phyloP scores from a whole-genome alignment of 1,139 yeast species.

The Kurtzmaniella quercitrusa region DNA sequence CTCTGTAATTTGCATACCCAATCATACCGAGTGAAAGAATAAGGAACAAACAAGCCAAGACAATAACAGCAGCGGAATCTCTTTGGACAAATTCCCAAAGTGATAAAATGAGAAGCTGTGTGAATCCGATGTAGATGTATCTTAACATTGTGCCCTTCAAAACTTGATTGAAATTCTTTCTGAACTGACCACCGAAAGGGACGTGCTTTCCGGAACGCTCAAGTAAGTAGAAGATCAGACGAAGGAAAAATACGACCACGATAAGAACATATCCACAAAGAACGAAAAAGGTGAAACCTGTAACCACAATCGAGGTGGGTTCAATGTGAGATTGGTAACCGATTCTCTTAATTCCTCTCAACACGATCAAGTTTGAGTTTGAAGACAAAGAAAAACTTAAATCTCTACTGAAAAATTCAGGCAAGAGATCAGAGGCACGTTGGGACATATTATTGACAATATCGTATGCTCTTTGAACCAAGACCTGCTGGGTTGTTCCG shows the following conservation, averaged over 20 bases:
- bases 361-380: slow-evolving; percentile 48
- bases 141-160: slow-evolving; percentile 67
- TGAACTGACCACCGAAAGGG: slow-evolving; percentile 45
- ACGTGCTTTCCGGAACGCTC: slow-evolving; percentile 42
- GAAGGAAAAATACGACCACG: slow-evolving; percentile 48
- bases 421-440: slow-evolving; percentile 3
- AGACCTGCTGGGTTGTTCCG: slow-evolving; percentile 53
- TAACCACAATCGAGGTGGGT: slow-evolving; percentile 66
- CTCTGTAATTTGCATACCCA: slow-evolving; percentile 58
- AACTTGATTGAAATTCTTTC: slow-evolving; percentile 50
- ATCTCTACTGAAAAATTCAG: slow-evolving; percentile 16
- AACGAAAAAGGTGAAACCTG: slow-evolving; percentile 73
- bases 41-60: slow-evolving; percentile 62
- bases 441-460: slow-evolving; percentile 20
- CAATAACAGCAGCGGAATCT: slow-evolving; percentile 75
- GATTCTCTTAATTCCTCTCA: slow-evolving; percentile 73
- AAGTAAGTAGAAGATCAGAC: slow-evolving; percentile 47
- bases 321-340: slow-evolving; percentile 68
- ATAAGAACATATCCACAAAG: slow-evolving; percentile 55
- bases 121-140: slow-evolving; percentile 71
- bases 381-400: slow-evolving; percentile 32
- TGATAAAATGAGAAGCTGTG: slow-evolving; percentile 65
- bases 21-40: slow-evolving; percentile 52
- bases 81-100: slow-evolving; percentile 69
- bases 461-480: slow-evolving; percentile 60